These are phyloP conservation scores for Berkeleyomyces rouxiae DNA, from an alignment of 2,329 filamentous ascomycete species.

Conservation along the genomic window DNA sequence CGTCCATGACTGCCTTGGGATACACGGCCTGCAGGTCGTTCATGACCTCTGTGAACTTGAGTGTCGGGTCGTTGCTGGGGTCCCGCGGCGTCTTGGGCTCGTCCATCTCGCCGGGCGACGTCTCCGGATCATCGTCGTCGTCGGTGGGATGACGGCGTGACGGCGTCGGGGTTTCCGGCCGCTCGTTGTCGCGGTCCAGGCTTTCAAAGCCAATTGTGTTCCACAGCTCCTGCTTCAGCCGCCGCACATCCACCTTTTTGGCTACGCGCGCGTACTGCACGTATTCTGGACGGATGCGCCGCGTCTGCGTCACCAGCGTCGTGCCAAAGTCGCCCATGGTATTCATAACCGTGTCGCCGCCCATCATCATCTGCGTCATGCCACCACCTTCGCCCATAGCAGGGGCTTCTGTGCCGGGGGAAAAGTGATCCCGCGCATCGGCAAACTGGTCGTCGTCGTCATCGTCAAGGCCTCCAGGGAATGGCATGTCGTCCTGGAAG, in stretches of 20 bases:
- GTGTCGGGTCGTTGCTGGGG: slow-evolving; percentile 27
- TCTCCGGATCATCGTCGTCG: not conserved
- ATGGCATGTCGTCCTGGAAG: slow-evolving; percentile 76
- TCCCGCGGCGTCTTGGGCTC: slow-evolving; percentile 18
- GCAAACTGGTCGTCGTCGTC: slow-evolving; percentile 61
- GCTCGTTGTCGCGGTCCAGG: slow-evolving; percentile 23
- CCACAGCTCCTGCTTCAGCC: slow-evolving; percentile 55
- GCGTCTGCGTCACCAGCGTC: slow-evolving; percentile 47
- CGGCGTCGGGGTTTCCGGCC: slow-evolving; percentile 19
- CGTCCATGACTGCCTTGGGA: slow-evolving; percentile 67
- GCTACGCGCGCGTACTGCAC: slow-evolving; percentile 54
- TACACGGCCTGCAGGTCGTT: slow-evolving; percentile 77
- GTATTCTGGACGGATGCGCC: slow-evolving; percentile 48
- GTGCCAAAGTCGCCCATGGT: slow-evolving; percentile 42
- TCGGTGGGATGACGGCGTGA: slow-evolving; percentile 13
- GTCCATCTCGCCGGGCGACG: not conserved
- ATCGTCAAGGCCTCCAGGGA: slow-evolving; percentile 45
- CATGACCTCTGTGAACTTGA: slow-evolving; percentile 87
- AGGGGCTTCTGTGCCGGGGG: slow-evolving; percentile 41
- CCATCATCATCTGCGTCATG: slow-evolving; percentile 34
- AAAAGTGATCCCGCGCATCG: slow-evolving; percentile 65
- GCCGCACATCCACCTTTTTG: slow-evolving; percentile 54
- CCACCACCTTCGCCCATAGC: slow-evolving; percentile 29
- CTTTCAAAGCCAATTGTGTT: slow-evolving; percentile 44
- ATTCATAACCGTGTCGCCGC: slow-evolving; percentile 32